These are phyloP conservation scores for Aspergillus pseudonomiae DNA, from an alignment of 2,329 filamentous ascomycete species.

Conservation along the genomic window DNA sequence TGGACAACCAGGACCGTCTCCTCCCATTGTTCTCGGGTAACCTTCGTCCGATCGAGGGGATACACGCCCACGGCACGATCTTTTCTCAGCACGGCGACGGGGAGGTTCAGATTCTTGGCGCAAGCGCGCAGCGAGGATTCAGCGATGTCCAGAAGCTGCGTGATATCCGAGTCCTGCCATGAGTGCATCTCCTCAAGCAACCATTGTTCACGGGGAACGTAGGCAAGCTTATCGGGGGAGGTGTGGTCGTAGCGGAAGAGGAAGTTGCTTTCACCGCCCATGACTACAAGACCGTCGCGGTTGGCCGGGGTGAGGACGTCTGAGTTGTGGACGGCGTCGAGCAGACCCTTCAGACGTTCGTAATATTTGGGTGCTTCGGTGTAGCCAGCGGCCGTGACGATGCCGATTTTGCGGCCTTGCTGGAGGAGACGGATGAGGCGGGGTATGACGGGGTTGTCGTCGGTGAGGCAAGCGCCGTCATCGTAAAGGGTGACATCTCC, in stretches of 20 bases:
- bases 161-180: slow-evolving; percentile 68
- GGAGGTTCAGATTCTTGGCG: slow-evolving; percentile 75
- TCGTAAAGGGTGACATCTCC: slow-evolving; percentile 96
- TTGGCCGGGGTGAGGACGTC: slow-evolving; percentile 63
- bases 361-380: slow-evolving; percentile 86
- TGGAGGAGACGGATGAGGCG: slow-evolving; percentile 71
- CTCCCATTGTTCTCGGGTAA: slow-evolving; percentile 86
- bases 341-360: slow-evolving; percentile 79
- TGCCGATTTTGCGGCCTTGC: slow-evolving; percentile 81
- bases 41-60: slow-evolving; percentile 65
- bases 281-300: slow-evolving; percentile 80
- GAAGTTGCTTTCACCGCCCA: slow-evolving; percentile 96
- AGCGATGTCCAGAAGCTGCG: slow-evolving; percentile 81
- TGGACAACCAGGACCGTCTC: slow-evolving; percentile 95
- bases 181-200: slow-evolving; percentile 58
- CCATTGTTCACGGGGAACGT: slow-evolving; percentile 63
- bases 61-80: slow-evolving; percentile 82
- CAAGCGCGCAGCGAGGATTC: slow-evolving; percentile 83
- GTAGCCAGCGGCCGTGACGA: slow-evolving; percentile 96
- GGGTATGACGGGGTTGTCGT: slow-evolving; percentile 75
- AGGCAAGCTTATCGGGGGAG: slow-evolving; percentile 67
- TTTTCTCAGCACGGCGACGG: slow-evolving; percentile 81
- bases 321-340: slow-evolving; percentile 73
- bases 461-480: slow-evolving; percentile 77
- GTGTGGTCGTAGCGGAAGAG: slow-evolving; percentile 76